Evolutionary conservation across 2,329 filamentous ascomycete species (phyloP).

Genomic region (Xylariales sp.): DNA sequence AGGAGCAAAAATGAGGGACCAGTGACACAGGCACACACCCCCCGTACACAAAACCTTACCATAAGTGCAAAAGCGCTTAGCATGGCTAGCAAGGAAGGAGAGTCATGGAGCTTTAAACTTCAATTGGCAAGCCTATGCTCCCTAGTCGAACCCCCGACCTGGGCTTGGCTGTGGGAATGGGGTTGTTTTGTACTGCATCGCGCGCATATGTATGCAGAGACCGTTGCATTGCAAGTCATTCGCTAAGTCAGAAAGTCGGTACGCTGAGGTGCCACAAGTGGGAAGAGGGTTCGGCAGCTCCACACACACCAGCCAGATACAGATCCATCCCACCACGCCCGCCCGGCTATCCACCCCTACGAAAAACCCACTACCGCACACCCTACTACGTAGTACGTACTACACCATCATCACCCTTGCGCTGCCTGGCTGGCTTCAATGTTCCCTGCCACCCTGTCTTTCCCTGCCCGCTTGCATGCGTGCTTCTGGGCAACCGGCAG

Average conservation of each 20-base stretch:
- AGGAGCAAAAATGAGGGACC: no score
- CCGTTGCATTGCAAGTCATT: slow-evolving; percentile 15
- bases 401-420: no score
- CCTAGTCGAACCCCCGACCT: no score
- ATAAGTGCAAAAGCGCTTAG: no score
- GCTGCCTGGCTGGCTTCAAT: no score
- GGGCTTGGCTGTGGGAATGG: no score
- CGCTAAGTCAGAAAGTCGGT: slow-evolving; percentile 10
- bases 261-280: slow-evolving; percentile 20
- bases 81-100: no score
- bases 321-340: background rate
- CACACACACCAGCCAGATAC: slow-evolving; percentile 5
- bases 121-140: no score
- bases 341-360: background rate
- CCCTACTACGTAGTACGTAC: no score
- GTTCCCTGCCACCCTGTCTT: slow-evolving; percentile 1
- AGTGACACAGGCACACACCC: no score
- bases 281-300: slow-evolving; percentile 8
- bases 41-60: no score
- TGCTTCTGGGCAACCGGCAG: slow-evolving; percentile 1
- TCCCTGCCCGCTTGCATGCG: slow-evolving; percentile 3
- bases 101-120: no score
- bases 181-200: slow-evolving; percentile 19
- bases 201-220: slow-evolving; percentile 29
- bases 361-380: background rate